phyloP scores from a whole-genome alignment of 306 rosid species.

The Vigna mungo region DNA sequence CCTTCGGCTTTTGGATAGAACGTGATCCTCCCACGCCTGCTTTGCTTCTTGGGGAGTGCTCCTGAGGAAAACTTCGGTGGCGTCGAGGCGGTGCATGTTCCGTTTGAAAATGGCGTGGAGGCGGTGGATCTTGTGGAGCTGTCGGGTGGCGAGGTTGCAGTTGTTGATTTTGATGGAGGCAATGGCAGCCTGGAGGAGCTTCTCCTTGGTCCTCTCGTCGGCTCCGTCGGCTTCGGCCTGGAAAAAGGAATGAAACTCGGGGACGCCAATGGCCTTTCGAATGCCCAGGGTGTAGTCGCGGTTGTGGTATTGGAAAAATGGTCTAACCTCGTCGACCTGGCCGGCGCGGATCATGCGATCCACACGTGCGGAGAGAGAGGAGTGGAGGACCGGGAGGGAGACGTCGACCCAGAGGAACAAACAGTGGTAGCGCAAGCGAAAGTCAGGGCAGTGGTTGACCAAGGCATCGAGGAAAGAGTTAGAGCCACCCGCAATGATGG shows the following conservation, averaged over 20 bases:
- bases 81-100: conserved; percentile 53
- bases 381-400: conserved; percentile 41
- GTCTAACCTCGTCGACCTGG: conserved; percentile 43
- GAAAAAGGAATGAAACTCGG: conserved; percentile 47
- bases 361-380: conserved; percentile 46
- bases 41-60: conserved; percentile 5
- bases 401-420: conserved; percentile 60
- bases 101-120: conserved; percentile 48
- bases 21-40: conserved; percentile 50
- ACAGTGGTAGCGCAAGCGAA: conserved; percentile 41
- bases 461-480: conserved; percentile 55
- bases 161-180: conserved; percentile 45
- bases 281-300: conserved; percentile 45
- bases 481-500: conserved; percentile 62
- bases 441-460: conserved; percentile 42
- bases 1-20: conserved; percentile 20
- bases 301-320: not conserved
- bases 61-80: conserved; percentile 40
- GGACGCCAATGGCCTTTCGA: conserved; percentile 56
- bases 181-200: conserved; percentile 47
- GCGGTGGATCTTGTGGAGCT: conserved; percentile 47
- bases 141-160: conserved; percentile 47
- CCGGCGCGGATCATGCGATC: conserved; percentile 54
- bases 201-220: conserved; percentile 32
- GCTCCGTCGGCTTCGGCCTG: conserved; percentile 1